Base-by-base conservation (phyloP, 2,329 filamentous ascomycete species). In the Dendrostoma leiphaemia region DNA sequence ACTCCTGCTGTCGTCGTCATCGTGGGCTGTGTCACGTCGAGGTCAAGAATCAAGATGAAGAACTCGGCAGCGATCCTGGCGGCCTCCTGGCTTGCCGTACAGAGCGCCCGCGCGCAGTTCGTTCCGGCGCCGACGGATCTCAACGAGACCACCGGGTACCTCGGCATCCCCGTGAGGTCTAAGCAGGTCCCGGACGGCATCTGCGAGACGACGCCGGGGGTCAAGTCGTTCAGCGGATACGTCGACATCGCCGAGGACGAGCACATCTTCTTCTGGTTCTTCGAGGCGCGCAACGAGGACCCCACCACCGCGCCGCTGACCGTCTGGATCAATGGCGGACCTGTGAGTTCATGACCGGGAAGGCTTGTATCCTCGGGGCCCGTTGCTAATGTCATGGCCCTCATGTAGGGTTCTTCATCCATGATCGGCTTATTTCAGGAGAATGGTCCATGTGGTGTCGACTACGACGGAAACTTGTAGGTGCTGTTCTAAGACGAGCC, bases 381-480 rank as follows among this genome's bases (percentile, higher is more conserved):
- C 10, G 21, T 15, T 35, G 31, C 45, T 48, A 15, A 50, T 31
- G 9, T 13, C 13, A 6, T 24, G 12, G 19, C 9, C 28, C 3
- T 15, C 13, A 43, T 8, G 1, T 19, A 51, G 0, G 81, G 81
- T 1, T 73, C 69, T 15, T 75, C 77, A 56, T 79, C 75, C 9
- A 69, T 84, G 63, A 78, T 83, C 55, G 80, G 81, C 1, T 63
- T 84, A 3, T 83, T 84, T 57, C 73, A 81, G 61, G 74, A 71
- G 53, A 52, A 69, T 6, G 70, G 70, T 0, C 70, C 70, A 0
- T 72, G 70, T 56, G 58, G 66, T 46, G 67, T 81, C 44, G 74
- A 75, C 34, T 68, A 73, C 51, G 67, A 71, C 28, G 69, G 74
- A 48, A 67, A 74, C 15, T 70, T 74, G 13, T 69, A 34, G 12